Percentiles rank a stretch among this genome's conserved stretches.
These are phyloP conservation scores for Saturnispora saitoi DNA, from an alignment of 805 yeast genomes.

Conservation along the genomic window DNA sequence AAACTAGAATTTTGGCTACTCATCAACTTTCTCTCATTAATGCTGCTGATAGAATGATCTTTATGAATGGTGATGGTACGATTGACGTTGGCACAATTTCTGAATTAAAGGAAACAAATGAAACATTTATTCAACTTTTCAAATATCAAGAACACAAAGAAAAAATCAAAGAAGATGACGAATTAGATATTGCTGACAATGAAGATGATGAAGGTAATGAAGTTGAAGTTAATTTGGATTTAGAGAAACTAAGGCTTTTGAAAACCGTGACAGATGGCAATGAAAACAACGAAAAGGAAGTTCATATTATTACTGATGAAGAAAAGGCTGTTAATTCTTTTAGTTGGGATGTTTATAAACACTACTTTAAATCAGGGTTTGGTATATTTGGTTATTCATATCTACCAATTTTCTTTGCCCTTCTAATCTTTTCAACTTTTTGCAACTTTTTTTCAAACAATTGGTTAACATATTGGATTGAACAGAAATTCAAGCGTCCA, in stretches of 20 bases:
- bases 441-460: slow-evolving; percentile 53
- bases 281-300: slow-evolving; percentile 23
- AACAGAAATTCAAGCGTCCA: slow-evolving; percentile 39
- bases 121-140: slow-evolving; percentile 33
- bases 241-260: slow-evolving; percentile 11
- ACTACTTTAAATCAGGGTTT: slow-evolving; percentile 47
- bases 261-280: slow-evolving; percentile 12
- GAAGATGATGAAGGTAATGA: slow-evolving; percentile 13
- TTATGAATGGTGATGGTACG: slow-evolving; percentile 56
- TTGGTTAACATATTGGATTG: slow-evolving; percentile 82
- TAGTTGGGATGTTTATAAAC: slow-evolving; percentile 37
- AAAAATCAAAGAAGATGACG: slow-evolving; percentile 9
- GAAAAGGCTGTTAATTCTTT: slow-evolving; percentile 52
- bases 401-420: slow-evolving; percentile 22
- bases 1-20: slow-evolving; percentile 73
- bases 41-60: slow-evolving; percentile 61
- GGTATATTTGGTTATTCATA: slow-evolving; percentile 33
- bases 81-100: slow-evolving; percentile 53
- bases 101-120: slow-evolving; percentile 38
- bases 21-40: slow-evolving; percentile 71
- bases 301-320: slow-evolving; percentile 38
- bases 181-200: slow-evolving; percentile 16
- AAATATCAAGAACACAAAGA: slow-evolving; percentile 28
- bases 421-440: slow-evolving; percentile 35
- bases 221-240: slow-evolving; percentile 8